Base-by-base conservation (phyloP, 805 yeast genomes). In the Sungouiozyma intestinalis region DNA sequence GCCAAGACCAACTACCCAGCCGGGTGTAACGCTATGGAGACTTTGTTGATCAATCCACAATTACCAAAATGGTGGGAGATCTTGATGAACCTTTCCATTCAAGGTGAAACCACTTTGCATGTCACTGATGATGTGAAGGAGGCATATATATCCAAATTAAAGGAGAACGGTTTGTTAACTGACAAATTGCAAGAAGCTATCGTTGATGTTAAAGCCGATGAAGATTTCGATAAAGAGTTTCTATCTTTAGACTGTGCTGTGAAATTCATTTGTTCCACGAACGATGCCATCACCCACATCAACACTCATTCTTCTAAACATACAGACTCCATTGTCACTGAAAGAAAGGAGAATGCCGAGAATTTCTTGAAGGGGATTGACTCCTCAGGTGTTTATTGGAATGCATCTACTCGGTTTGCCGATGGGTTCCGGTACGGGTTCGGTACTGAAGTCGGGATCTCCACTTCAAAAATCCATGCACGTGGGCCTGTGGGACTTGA, bases 401-500 rank as follows among this genome's bases (percentile, higher is more conserved):
- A 92, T 59, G 90, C 94, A 39, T 84, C 95, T 16, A 86, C 97
- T 7, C 72, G 99, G 58, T 92, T 92, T 66, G 97, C 99, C 5
- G 99, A 92, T 63, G 99, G 99, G 3, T 92, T 85, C 72, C 76
- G 98, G 60, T 92, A 90, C 58, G 99, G 99, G 0, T 92, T 94
- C 60, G 99, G 99, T 41, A 82, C 99, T 4, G 99, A 92, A 63
- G 98, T 92, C 15, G 99, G 99, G 31, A 90, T 92, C 45, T 82
- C 95, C 39, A 92, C 98, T 36, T 88, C 90, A 59, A 92, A 92
- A 63, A 86, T 92, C 48, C 99, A 92, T 60, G 95, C 98, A 8
- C 75, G 99, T 55, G 99, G 99, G 2, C 99, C 98, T 14, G 97
- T 92, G 29, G 99, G 99, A 2, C 71, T 92, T 27, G 99, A 92